A percentile compares a stretch with the other conserved stretches of the same genome.
Conservation (phyloP, 345 rosid genomes). For the Populus simonii region DNA sequence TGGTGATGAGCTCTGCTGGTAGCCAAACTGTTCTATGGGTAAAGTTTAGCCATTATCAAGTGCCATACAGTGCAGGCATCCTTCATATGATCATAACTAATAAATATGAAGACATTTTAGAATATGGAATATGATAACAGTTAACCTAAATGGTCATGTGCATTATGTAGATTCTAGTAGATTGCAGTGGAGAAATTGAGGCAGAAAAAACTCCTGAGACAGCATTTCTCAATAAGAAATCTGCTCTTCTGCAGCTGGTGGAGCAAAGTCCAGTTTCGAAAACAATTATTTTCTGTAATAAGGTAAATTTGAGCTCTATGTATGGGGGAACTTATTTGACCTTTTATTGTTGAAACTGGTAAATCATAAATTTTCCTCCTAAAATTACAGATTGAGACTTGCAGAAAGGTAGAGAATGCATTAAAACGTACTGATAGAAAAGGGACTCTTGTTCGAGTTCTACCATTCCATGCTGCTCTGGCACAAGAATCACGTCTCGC, state of each 20-base stretch:
- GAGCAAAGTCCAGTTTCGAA: constrained; percentile 61
- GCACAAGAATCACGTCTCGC: constrained; percentile 59
- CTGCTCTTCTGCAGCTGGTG: constrained; percentile 66
- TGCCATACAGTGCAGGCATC: background rate
- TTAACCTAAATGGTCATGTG: constrained; percentile 12
- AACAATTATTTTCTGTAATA: constrained; percentile 86
- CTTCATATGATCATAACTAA: background rate
- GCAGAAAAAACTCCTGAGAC: constrained; percentile 60
- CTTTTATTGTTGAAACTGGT: background rate
- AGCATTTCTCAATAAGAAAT: constrained; percentile 78
- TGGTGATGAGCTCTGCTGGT: background rate
- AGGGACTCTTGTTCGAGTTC: constrained; percentile 46
- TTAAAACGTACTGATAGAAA: constrained; percentile 72
- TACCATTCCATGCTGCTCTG: constrained; percentile 87
- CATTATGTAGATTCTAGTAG: constrained; percentile 64
- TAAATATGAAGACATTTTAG: background rate
- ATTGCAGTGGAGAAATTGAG: constrained; percentile 80
- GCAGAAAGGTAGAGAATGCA: constrained; percentile 91
- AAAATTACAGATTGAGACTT: constrained; percentile 74
- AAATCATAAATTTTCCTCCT: background rate
- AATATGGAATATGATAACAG: background rate
- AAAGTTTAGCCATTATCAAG: background rate
- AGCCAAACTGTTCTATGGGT: background rate
- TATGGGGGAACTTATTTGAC: background rate
- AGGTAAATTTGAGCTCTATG: constrained; percentile 41